phyloP scores from a whole-genome alignment of 2,329 filamentous ascomycete genomes.

The Alternaria incomplexa region DNA sequence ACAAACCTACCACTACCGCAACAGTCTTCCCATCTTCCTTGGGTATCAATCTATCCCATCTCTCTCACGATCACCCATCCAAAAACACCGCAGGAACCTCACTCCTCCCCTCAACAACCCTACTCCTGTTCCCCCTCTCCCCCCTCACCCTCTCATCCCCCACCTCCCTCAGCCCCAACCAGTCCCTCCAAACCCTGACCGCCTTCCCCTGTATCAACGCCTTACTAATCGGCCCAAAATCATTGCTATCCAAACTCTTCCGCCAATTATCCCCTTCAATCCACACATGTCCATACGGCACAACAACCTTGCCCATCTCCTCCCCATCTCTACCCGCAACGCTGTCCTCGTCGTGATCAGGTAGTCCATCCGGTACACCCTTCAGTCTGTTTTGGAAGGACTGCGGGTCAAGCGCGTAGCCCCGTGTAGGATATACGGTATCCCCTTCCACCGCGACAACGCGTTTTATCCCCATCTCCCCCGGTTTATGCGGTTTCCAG shows the following conservation, averaged over 20 bases:
- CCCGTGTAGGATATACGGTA: constrained; percentile 59
- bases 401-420: constrained; percentile 54
- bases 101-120: constrained; percentile 48
- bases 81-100: constrained; percentile 29
- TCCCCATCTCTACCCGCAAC: constrained; percentile 13
- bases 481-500: constrained; percentile 67
- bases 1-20: constrained; percentile 12
- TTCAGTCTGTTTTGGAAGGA: constrained; percentile 12
- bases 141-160: constrained; percentile 60
- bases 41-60: background rate
- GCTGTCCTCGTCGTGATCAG: constrained; percentile 20
- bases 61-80: constrained; percentile 20
- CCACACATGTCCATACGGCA: constrained; percentile 90
- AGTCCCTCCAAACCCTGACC: constrained; percentile 69
- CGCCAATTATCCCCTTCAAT: constrained; percentile 86
- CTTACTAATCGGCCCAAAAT: constrained; percentile 82
- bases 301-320: constrained; percentile 54
- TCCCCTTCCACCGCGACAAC: constrained; percentile 84
- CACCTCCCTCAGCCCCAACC: constrained; percentile 57
- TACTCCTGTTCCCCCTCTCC: constrained; percentile 49
- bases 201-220: constrained; percentile 77
- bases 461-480: constrained; percentile 77
- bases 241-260: constrained; percentile 82
- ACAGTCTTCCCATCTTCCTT: background rate
- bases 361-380: constrained; percentile 41